A percentile compares a stretch with the other conserved stretches of the same genome.
Evolutionary conservation across 345 rosid species (phyloP).

Genomic region (Citrus inodora): DNA sequence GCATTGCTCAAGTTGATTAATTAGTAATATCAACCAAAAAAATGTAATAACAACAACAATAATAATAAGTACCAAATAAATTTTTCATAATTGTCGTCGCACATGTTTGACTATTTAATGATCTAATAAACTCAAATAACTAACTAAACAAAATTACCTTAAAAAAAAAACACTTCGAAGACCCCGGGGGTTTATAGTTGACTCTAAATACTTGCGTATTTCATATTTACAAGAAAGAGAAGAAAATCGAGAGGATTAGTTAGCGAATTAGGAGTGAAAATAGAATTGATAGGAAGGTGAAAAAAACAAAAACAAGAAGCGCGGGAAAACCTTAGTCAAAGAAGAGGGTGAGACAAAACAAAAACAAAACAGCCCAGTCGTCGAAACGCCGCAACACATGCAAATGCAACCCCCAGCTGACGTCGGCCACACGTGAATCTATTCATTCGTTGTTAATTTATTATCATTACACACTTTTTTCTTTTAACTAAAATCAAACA

Average conservation of each 20-base stretch:
- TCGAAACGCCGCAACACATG: slow-evolving; percentile 52
- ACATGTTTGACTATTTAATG: fast-evolving
- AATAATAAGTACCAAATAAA: fast-evolving
- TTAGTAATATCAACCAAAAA: background rate
- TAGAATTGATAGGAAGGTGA: background rate
- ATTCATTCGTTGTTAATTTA: background rate
- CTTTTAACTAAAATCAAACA: background rate
- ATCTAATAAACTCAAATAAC: too few relatives aligned
- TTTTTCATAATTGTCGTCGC: fast-evolving
- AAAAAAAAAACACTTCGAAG: too few relatives aligned
- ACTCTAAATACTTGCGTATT: too few relatives aligned
- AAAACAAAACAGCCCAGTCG: slow-evolving; percentile 26
- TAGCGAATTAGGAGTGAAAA: background rate
- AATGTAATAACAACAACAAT: background rate
- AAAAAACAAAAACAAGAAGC: too few relatives aligned
- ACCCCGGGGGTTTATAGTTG: too few relatives aligned
- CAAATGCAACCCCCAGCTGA: slow-evolving; percentile 24
- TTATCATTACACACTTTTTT: background rate
- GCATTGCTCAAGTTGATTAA: background rate
- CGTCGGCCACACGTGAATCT: slow-evolving; percentile 47
- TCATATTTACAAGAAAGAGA: background rate
- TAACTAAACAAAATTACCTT: too few relatives aligned
- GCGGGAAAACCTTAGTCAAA: slow-evolving; percentile 27
- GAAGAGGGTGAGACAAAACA: background rate
- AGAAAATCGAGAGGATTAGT: background rate